These are phyloP conservation scores for Heliamphora pulchella DNA, from an alignment of 179 eudicot genomes.

Conservation along the genomic window DNA sequence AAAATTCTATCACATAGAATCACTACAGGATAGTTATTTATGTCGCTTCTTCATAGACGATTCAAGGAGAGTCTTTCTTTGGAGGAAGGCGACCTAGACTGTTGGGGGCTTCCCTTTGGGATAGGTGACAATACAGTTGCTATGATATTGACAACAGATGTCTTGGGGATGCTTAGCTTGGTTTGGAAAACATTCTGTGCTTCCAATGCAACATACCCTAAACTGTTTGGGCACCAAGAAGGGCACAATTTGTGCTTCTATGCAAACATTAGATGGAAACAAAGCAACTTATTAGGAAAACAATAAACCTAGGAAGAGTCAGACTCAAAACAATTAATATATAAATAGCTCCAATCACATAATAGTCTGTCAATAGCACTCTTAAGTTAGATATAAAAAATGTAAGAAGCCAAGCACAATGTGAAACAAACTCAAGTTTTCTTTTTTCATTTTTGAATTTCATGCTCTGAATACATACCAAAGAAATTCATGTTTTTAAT, in stretches of 20 bases:
- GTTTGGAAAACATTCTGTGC: neutral
- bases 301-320: neutral
- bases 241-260: neutral
- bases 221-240: neutral
- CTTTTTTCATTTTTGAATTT: too few species aligned
- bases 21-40: too few species aligned
- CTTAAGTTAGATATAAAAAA: neutral
- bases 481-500: too few species aligned
- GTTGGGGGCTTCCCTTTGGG: too few species aligned
- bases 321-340: neutral
- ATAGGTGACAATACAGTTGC: neutral
- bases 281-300: neutral
- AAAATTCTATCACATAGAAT: too few species aligned
- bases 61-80: too few species aligned
- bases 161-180: neutral
- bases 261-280: neutral
- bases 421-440: too few species aligned
- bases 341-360: neutral
- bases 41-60: too few species aligned
- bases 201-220: neutral
- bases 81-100: too few species aligned
- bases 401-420: neutral
- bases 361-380: neutral
- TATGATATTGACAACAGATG: neutral
- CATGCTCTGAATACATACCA: too few species aligned